Conservation (phyloP, 495 filamentous ascomycete species). For the Xylaria nigripes region DNA sequence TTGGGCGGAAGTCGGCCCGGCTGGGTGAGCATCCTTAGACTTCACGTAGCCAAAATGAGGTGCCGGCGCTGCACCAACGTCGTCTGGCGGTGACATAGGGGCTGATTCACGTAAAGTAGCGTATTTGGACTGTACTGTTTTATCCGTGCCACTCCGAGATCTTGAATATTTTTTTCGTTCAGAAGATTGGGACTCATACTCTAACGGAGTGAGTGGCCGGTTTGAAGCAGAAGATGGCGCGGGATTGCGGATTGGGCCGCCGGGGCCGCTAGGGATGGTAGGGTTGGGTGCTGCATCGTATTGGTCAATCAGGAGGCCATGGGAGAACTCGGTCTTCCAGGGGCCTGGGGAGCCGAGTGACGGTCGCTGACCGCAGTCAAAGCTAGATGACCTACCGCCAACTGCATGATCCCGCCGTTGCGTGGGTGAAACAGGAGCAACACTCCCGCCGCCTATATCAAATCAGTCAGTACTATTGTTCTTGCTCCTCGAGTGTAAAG, state of each 20-base stretch:
- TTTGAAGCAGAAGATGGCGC: conserved; percentile 29
- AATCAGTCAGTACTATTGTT: conserved; percentile 56
- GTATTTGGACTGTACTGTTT: conserved; percentile 23
- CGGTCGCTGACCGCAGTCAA: conserved; percentile 55
- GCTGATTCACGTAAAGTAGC: conserved; percentile 23
- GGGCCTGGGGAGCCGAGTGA: conserved; percentile 24
- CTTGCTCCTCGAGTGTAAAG: conserved; percentile 50
- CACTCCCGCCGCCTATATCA: conserved; percentile 55
- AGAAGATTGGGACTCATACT: conserved; percentile 25
- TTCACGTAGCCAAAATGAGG: conserved; percentile 52
- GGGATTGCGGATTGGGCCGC: conserved; percentile 35
- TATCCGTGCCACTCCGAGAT: conserved; percentile 45
- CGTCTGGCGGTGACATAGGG: conserved; percentile 26
- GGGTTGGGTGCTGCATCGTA: conserved; percentile 86
- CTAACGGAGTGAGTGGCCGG: conserved; percentile 31
- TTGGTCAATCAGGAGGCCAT: conserved; percentile 42
- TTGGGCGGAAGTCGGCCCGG: conserved; percentile 20
- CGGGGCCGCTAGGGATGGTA: conserved; percentile 73
- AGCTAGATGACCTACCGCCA: conserved; percentile 65
- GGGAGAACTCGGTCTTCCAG: conserved; percentile 40
- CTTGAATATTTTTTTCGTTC: conserved; percentile 59
- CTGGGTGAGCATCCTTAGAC: conserved; percentile 38
- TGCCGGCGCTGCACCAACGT: conserved; percentile 43
- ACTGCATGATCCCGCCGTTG: conserved; percentile 50
- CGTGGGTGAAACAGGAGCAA: conserved; percentile 44